Evolutionary conservation across 495 filamentous ascomycete species (phyloP).

Genomic region (Staphylotrichum longicolle): DNA sequence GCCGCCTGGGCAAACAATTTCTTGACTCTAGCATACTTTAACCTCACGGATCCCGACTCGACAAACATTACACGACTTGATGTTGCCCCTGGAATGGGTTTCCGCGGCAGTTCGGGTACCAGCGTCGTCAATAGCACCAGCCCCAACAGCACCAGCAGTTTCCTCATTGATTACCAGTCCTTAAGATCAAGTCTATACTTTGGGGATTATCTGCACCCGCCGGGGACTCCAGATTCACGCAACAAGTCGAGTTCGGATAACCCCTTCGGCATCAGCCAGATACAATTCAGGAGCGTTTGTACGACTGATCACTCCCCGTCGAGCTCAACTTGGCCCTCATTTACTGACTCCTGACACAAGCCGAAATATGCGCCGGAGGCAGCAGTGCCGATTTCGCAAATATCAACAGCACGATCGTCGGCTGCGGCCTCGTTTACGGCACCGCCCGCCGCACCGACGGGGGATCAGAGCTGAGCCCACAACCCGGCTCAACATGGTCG

Average conservation of each 20-base stretch:
- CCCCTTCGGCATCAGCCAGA: conserved; percentile 24
- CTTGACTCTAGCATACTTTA: conserved; percentile 22
- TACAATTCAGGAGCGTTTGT: conserved; percentile 30
- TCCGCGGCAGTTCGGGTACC: conserved; percentile 18
- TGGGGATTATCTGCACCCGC: conserved; percentile 19
- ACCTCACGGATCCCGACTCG: conserved; percentile 20
- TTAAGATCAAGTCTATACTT: conserved; percentile 1
- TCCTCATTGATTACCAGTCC: conserved; percentile 15
- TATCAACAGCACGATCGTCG: conserved; percentile 38
- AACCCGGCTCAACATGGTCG: conserved; percentile 38
- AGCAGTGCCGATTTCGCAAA: conserved; percentile 35
- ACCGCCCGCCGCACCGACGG: conserved; percentile 33
- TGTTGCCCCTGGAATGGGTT: conserved; percentile 11
- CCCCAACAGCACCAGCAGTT: conserved; percentile 29
- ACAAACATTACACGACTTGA: conserved; percentile 7
- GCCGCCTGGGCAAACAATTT: conserved; percentile 45
- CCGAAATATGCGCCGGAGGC: conserved; percentile 29
- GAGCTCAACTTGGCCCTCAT: too few species aligned
- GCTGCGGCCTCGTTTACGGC: conserved; percentile 41
- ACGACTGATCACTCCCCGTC: neutral
- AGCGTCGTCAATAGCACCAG: conserved; percentile 17
- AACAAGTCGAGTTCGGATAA: conserved; percentile 18
- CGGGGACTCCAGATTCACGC: neutral
- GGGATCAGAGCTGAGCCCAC: conserved; percentile 29
- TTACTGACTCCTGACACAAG: neutral